phyloP scores from a whole-genome alignment of 331 rosid species.

The Saraca asoca region DNA sequence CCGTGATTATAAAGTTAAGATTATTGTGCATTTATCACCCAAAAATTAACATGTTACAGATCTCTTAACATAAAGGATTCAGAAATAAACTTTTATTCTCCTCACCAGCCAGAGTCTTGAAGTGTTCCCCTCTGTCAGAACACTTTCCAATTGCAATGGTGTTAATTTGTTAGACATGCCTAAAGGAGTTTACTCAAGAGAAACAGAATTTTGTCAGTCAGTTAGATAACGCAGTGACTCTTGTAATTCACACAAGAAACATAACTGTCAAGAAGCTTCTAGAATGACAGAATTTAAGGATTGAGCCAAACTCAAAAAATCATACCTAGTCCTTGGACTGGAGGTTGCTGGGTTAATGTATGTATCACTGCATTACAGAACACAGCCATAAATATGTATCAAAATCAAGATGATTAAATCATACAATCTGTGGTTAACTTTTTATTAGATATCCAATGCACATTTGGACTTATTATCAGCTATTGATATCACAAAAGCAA shows the following conservation, averaged over 20 bases:
- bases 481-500: constrained; percentile 3
- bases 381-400: constrained; percentile 30
- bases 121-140: constrained; percentile 83
- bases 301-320: constrained; percentile 14
- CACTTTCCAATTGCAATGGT: constrained; percentile 85
- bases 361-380: constrained; percentile 64
- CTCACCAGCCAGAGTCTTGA: constrained; percentile 85
- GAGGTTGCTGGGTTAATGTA: constrained; percentile 77
- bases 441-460: constrained; percentile 23
- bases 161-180: constrained; percentile 73
- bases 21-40: neutral
- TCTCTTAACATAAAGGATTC: constrained; percentile 21
- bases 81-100: constrained; percentile 38
- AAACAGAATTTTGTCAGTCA: constrained; percentile 30
- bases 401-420: constrained; percentile 24
- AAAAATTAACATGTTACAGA: constrained; percentile 22
- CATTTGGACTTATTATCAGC: neutral
- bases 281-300: constrained; percentile 9
- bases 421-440: constrained; percentile 5
- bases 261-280: neutral
- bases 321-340: constrained; percentile 71
- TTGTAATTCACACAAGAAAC: constrained; percentile 15
- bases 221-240: constrained; percentile 13
- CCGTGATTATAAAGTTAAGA: constrained; percentile 9
- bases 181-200: constrained; percentile 34